Percentiles rank a stretch among this genome's conserved stretches.
Conservation (phyloP, 2,329 filamentous ascomycete species). For the Penicillium sclerotigenum region DNA sequence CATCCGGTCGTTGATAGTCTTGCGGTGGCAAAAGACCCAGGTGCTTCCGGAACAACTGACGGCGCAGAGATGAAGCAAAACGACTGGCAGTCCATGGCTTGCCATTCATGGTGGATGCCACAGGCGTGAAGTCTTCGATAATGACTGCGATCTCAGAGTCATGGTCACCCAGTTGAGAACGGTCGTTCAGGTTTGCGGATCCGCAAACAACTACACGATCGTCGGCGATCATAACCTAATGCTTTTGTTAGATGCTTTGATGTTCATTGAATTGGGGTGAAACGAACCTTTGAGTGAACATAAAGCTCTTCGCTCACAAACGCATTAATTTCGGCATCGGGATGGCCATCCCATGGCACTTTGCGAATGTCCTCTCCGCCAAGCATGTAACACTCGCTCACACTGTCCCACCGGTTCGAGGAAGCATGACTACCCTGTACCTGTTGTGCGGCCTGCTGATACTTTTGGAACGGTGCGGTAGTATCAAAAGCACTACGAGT, state of each 20-base stretch:
- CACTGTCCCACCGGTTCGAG: constrained; percentile 66
- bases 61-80: constrained; percentile 75
- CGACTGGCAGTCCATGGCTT: constrained; percentile 72
- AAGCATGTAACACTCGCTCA: constrained; percentile 81
- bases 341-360: constrained; percentile 57
- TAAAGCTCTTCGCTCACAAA: constrained; percentile 64
- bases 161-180: constrained; percentile 80
- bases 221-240: constrained; percentile 69
- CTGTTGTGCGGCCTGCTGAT: constrained; percentile 66
- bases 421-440: constrained; percentile 48
- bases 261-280: not conserved
- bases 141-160: constrained; percentile 89
- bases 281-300: constrained; percentile 53
- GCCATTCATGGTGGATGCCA: constrained; percentile 76
- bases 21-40: constrained; percentile 76
- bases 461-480: constrained; percentile 58
- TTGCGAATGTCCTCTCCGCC: constrained; percentile 66
- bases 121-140: constrained; percentile 73
- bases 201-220: constrained; percentile 82
- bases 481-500: constrained; percentile 38
- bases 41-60: constrained; percentile 87
- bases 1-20: constrained; percentile 58
- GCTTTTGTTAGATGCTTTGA: constrained; percentile 11
- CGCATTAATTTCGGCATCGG: constrained; percentile 58
- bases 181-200: constrained; percentile 88